Evolutionary conservation across 139 green algal species (phyloP), one percentile per base, ranked within the genome.

Genomic region (Nannochloris sp.): DNA sequence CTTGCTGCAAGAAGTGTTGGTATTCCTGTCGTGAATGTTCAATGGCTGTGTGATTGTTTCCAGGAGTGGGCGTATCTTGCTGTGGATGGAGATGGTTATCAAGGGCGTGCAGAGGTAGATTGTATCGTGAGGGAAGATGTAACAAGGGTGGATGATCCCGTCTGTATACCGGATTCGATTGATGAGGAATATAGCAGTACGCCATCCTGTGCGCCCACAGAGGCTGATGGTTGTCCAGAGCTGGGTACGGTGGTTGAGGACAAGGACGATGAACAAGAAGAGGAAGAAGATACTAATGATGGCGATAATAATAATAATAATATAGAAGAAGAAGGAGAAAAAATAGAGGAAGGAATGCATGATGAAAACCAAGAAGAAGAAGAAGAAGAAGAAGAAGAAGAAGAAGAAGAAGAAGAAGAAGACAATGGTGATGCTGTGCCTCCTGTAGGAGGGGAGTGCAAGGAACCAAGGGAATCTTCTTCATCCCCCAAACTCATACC

Each of bases 31-130:
- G 48, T 66, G 25, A 66, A 66, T 13, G 20, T 66, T 5, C 13
- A 59, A 28, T 66, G 60, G 60, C 2, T 66, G 26, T 25, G 51
- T 28, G 60, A 66, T 45, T 57, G 60, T 31, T 59, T 64, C 14
- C n/a, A 59, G 25, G 12, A 59, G 58, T 64, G 58, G 58, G 25
- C 14, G 23, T 31, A 57, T 33, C 25, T 64, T 14, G 1, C 58
- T 51, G 3, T 25, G 12, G 25, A 31, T 28, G 17, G n/a, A 0
- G 20, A 64, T 30, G 56, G n/a, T 5, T 29, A 51, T 64, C 8
- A 6, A 33, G 56, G 58, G 58, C 12, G n/a, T 51, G 46, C 17
- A 26, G n/a, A 6, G 9, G 16, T 53, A 11, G 16, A 53, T 53
- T 53, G 46, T 53, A 53, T 53, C 20, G 17, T 28, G 6, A 20